Evolutionary conservation across 2,329 filamentous ascomycete species (phyloP).

Genomic region (Orbilia javanica): DNA sequence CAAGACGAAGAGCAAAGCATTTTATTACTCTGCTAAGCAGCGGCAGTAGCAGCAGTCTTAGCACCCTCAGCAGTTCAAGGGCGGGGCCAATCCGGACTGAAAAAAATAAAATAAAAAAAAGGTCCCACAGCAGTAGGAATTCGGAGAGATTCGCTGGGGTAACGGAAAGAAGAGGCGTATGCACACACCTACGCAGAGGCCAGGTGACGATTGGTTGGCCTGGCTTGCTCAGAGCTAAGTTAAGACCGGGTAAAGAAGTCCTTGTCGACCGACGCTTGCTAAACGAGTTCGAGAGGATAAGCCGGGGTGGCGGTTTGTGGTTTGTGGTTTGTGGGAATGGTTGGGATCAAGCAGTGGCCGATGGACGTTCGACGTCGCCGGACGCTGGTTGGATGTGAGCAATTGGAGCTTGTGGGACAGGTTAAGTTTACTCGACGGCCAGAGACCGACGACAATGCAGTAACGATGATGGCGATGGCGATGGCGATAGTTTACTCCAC

Average conservation of each 20-base stretch:
- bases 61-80: background rate
- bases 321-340: background rate
- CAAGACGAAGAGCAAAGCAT: constrained; percentile 9
- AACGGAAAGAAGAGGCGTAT: background rate
- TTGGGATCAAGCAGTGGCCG: constrained; percentile 20
- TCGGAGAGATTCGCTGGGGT: constrained; percentile 52
- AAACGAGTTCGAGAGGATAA: constrained; percentile 25
- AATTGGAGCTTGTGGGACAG: constrained; percentile 19
- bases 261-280: constrained; percentile 45
- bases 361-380: constrained; percentile 19
- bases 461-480: background rate
- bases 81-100: constrained; percentile 17
- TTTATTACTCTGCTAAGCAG: constrained; percentile 18
- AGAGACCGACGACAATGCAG: background rate
- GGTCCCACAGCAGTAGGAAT: constrained; percentile 21
- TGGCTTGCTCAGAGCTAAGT: constrained; percentile 38
- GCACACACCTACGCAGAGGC: constrained; percentile 13
- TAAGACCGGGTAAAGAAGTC: constrained; percentile 51
- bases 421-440: background rate
- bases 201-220: constrained; percentile 58
- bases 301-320: background rate
- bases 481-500: background rate
- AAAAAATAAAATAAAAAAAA: background rate
- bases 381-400: background rate
- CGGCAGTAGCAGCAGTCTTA: background rate